Evolutionary conservation across 2,329 filamentous ascomycete species (phyloP), one percentile per base, ranked within the genome.

Genomic region (Exutisphaerella laricina): DNA sequence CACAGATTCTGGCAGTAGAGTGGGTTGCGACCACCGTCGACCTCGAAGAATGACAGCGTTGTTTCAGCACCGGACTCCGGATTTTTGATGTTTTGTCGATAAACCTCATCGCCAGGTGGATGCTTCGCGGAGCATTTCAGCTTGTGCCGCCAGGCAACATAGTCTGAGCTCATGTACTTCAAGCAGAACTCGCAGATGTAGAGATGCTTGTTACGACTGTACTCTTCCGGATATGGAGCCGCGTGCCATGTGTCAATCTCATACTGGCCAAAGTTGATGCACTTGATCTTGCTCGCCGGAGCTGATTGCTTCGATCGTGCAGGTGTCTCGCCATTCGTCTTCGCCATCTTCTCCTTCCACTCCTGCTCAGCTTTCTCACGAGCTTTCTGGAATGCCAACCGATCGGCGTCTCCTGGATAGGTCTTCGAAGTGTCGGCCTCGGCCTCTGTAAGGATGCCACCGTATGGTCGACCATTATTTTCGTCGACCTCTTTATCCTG

Each of bases 181-280:
- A 98, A 74, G 63, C 92, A 98, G 66, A 97, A 98, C 65, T 98
- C 94, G 73, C 92, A 98, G 51, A 98, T 97, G 67, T 95, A 97
- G n/a, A 98, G 77, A 26, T 95, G 85, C 21, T 87, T 83, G 62
- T 98, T 97, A 51, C 90, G 82, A 64, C 88, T 97, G 71, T 98
- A 98, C 67, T 98, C 92, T 63, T 96, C 92, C 0, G 92, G 92
- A 62, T 98, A 98, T 9, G 92, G 94, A 28, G 92, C 92, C 21
- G 92, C 90, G 67, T 98, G 96, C 89, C 92, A 97, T 3, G 92
- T 98, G 63, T 98, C 92, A 56, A 98, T 98, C 65, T 98, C 92
- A 75, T 85, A 94, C 39, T 88, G 88, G 33, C 92, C 92, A 68
- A 98, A 97, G 58, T 95, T 92, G 69, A 98, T 95, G 67, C 89